phyloP scores from a whole-genome alignment of 805 yeast species.

The Sugiyamaella smithiae region DNA sequence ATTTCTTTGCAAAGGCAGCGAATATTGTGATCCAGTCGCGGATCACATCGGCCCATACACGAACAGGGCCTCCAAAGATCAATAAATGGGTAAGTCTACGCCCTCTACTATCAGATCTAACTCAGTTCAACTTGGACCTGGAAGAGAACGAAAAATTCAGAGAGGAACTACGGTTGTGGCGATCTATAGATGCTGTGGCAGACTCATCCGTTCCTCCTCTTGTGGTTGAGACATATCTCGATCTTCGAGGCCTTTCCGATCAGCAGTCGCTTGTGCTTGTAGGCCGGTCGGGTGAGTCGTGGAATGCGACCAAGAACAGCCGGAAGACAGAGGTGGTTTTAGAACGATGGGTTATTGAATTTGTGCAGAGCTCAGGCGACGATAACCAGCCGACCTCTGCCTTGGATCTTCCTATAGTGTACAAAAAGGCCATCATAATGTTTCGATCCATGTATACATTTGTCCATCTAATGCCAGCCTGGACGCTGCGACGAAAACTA shows the following conservation, averaged over 20 bases:
- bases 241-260: conserved; percentile 54
- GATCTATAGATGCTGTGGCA: conserved; percentile 30
- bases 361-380: conserved; percentile 28
- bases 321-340: conserved; percentile 81
- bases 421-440: conserved; percentile 69
- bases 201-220: conserved; percentile 61
- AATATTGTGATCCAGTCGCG: conserved; percentile 36
- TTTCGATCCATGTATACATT: conserved; percentile 72
- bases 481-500: conserved; percentile 51
- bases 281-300: conserved; percentile 41
- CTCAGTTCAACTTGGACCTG: conserved; percentile 40
- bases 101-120: conserved; percentile 23
- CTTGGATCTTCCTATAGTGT: conserved; percentile 60
- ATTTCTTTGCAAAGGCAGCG: conserved; percentile 40
- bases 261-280: conserved; percentile 58
- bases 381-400: background rate
- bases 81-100: conserved; percentile 25
- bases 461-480: conserved; percentile 67
- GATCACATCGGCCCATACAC: conserved; percentile 23
- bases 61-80: conserved; percentile 23
- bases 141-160: conserved; percentile 39
- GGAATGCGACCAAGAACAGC: conserved; percentile 55
- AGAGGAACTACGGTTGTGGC: conserved; percentile 69
- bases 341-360: conserved; percentile 90
- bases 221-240: conserved; percentile 79